These are phyloP conservation scores for Codiaeum variegatum DNA, from an alignment of 441 rosid species.

Conservation along the genomic window DNA sequence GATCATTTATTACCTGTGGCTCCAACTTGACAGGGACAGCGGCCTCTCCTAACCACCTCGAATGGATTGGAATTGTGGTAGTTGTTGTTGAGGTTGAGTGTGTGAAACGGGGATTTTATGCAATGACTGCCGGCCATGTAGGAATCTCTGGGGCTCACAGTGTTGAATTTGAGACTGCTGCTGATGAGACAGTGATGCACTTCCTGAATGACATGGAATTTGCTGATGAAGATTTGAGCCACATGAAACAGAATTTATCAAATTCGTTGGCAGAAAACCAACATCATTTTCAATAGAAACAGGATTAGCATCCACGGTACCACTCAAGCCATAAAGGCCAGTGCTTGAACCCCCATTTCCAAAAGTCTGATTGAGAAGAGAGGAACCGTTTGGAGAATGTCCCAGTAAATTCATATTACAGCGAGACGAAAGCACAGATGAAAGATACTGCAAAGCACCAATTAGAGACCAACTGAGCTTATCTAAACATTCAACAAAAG, in stretches of 20 bases:
- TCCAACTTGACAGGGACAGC: conserved; percentile 66
- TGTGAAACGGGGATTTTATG: conserved; percentile 47
- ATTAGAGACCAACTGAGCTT: conserved; percentile 33
- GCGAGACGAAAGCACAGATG: conserved; percentile 52
- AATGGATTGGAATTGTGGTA: conserved; percentile 44
- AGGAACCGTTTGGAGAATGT: conserved; percentile 55
- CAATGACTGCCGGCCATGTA: conserved; percentile 48
- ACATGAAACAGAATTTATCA: conserved; percentile 50
- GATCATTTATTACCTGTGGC: conserved; percentile 58
- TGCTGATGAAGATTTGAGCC: conserved; percentile 69
- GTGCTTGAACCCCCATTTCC: conserved; percentile 61
- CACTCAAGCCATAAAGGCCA: conserved; percentile 42
- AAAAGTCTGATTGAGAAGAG: conserved; percentile 69
- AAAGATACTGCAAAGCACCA: conserved; percentile 61
- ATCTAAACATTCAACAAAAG: conserved; percentile 1
- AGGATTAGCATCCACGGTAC: conserved; percentile 56
- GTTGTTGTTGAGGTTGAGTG: conserved; percentile 50
- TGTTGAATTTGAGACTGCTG: conserved; percentile 48
- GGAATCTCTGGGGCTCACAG: conserved; percentile 55
- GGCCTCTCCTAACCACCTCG: conserved; percentile 55
- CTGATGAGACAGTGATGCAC: conserved; percentile 56
- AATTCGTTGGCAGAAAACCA: conserved; percentile 48
- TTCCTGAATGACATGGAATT: conserved; percentile 46
- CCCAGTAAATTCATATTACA: conserved; percentile 70
- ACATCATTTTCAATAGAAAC: conserved; percentile 50